Percentiles rank a stretch among this genome's conserved stretches.
Conservation (phyloP, 1,139 yeast species). For the Debaryomycetaceae sp. region DNA sequence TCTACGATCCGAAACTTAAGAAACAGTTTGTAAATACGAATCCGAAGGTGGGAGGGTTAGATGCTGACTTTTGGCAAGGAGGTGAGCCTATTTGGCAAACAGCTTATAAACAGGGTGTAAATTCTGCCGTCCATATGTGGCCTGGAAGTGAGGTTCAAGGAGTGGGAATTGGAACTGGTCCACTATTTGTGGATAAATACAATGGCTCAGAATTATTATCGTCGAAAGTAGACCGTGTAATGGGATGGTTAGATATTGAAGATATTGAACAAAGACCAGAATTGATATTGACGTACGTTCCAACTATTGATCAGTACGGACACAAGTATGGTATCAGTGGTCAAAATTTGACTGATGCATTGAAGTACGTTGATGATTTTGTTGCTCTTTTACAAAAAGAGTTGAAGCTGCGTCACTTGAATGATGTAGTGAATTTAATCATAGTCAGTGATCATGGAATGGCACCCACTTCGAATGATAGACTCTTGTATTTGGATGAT, state of each 20-base stretch:
- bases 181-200: slow-evolving; percentile 56
- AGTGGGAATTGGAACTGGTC: slow-evolving; percentile 40
- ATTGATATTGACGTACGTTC: slow-evolving; percentile 75
- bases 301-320: slow-evolving; percentile 74
- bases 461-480: slow-evolving; percentile 75
- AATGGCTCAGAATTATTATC: slow-evolving; percentile 62
- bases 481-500: slow-evolving; percentile 70
- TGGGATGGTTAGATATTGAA: slow-evolving; percentile 61
- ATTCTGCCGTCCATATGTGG: slow-evolving; percentile 92
- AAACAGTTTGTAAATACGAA: slow-evolving; percentile 65
- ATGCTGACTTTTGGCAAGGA: slow-evolving; percentile 72
- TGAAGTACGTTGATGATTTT: slow-evolving; percentile 63
- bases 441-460: slow-evolving; percentile 91
- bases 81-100: slow-evolving; percentile 91
- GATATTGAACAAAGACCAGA: slow-evolving; percentile 62
- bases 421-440: slow-evolving; percentile 65
- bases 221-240: slow-evolving; percentile 53
- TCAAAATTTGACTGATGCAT: slow-evolving; percentile 48
- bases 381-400: slow-evolving; percentile 49
- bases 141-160: slow-evolving; percentile 82
- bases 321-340: slow-evolving; percentile 72
- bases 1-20: slow-evolving; percentile 58
- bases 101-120: slow-evolving; percentile 60
- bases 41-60: slow-evolving; percentile 52
- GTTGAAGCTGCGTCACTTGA: slow-evolving; percentile 52